Percentiles rank a stretch among this genome's conserved stretches.
These are phyloP conservation scores for Euphorbia corollata DNA, from an alignment of 441 rosid species.

Conservation along the genomic window DNA sequence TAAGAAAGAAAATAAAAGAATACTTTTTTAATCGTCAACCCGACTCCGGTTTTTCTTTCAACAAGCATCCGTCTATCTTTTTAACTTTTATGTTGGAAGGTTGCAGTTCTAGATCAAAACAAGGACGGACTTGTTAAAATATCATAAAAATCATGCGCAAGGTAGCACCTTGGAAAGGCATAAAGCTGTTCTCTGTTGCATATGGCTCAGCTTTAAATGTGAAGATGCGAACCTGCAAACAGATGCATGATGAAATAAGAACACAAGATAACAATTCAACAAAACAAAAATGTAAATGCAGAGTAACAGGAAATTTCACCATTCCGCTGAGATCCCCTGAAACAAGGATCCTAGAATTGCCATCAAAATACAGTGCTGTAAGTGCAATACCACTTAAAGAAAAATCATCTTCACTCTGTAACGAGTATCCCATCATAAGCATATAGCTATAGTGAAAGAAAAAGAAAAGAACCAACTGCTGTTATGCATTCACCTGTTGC, in stretches of 20 bases:
- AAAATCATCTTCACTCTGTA: conserved; percentile 70
- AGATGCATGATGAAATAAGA: neutral
- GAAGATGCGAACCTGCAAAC: conserved; percentile 63
- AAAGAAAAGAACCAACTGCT: neutral
- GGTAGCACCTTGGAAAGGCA: conserved; percentile 50
- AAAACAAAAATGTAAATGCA: conserved; percentile 3
- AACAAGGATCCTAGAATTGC: conserved; percentile 45
- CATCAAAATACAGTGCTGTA: conserved; percentile 58
- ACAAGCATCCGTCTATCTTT: neutral
- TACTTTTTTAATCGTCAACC: neutral
- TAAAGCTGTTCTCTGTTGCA: conserved; percentile 53
- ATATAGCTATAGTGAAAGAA: neutral
- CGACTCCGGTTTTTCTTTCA: neutral
- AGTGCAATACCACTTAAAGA: conserved; percentile 62
- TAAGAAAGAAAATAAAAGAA: neutral
- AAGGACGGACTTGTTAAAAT: no score
- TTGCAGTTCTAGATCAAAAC: no score
- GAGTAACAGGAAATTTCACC: conserved; percentile 32
- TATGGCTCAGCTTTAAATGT: conserved; percentile 72
- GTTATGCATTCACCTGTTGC: conserved; percentile 54
- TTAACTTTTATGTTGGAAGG: neutral
- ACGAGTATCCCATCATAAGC: neutral
- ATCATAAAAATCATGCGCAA: conserved; percentile 1
- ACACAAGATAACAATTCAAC: conserved; percentile 9
- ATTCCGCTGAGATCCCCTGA: conserved; percentile 82